Evolutionary conservation across 1,139 yeast genomes (phyloP).

Genomic region (Pneumocystis wakefieldiae): DNA sequence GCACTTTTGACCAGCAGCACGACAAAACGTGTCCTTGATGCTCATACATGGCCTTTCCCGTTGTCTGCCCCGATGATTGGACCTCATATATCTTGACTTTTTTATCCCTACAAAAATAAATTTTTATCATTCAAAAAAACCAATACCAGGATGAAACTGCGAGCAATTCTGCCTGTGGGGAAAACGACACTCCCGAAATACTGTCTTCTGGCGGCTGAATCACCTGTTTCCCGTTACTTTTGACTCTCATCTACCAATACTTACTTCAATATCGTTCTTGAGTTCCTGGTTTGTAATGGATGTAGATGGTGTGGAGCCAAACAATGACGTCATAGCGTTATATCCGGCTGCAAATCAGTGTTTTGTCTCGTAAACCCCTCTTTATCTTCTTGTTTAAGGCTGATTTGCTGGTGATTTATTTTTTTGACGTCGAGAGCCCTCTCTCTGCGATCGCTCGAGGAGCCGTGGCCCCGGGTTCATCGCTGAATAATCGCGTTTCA

Average conservation of each 20-base stretch:
- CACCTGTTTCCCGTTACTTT: neutral
- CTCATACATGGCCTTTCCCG: slow-evolving; percentile 79
- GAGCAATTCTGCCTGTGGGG: slow-evolving; percentile 75
- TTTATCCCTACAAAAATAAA: slow-evolving; percentile 37
- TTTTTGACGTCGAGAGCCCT: no score
- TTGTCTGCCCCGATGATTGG: slow-evolving; percentile 50
- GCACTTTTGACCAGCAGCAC: slow-evolving; percentile 50
- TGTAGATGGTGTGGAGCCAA: neutral
- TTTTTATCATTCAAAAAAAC: neutral
- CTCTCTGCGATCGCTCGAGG: no score
- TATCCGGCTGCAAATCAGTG: neutral
- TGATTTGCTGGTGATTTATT: no score
- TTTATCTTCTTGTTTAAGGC: no score
- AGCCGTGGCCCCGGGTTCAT: no score
- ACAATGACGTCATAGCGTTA: neutral
- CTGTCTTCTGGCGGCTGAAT: slow-evolving; percentile 75
- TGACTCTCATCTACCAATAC: neutral
- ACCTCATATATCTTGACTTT: slow-evolving; percentile 88
- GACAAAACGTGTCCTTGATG: slow-evolving; percentile 81
- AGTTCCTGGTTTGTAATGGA: neutral
- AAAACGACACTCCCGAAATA: slow-evolving; percentile 69
- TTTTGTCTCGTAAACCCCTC: neutral
- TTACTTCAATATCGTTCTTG: neutral
- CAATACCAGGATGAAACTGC: slow-evolving; percentile 68
- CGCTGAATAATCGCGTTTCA: no score